Percentiles rank a stretch among this genome's conserved stretches.
Evolutionary conservation across 1,284 basidiomycete genomes (phyloP).

Genomic region (Ganoderma lingzhi): DNA sequence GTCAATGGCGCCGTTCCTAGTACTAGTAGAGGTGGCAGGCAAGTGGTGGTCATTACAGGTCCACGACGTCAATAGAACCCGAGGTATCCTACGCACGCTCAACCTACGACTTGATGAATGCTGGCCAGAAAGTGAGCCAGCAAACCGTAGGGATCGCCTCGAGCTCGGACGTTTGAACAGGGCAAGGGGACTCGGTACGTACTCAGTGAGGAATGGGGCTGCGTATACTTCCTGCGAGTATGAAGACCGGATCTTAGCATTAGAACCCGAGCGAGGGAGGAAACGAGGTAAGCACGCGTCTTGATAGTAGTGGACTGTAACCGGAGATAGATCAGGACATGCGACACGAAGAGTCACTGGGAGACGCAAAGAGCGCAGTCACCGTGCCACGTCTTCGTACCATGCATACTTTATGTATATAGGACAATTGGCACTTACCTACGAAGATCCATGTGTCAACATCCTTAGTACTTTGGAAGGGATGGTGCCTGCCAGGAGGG

Average conservation of each 20-base stretch:
- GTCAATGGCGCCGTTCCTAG: background rate
- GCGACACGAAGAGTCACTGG: slow-evolving; percentile 34
- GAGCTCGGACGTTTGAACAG: background rate
- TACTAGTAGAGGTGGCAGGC: slow-evolving; percentile 29
- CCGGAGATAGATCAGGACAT: slow-evolving; percentile 37
- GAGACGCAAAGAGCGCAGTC: slow-evolving; percentile 21
- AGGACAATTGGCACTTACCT: slow-evolving; percentile 22
- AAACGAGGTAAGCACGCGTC: slow-evolving; percentile 34
- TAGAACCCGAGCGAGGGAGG: slow-evolving; percentile 11
- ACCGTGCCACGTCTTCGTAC: slow-evolving; percentile 14
- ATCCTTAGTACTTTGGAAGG: slow-evolving; percentile 30
- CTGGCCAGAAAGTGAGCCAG: slow-evolving; percentile 7
- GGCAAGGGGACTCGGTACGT: slow-evolving; percentile 16
- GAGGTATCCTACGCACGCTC: slow-evolving; percentile 36
- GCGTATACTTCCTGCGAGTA: slow-evolving; percentile 31
- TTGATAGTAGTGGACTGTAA: slow-evolving; percentile 37
- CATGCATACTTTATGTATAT: slow-evolving; percentile 22
- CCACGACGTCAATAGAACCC: slow-evolving; percentile 27
- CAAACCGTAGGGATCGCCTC: slow-evolving; percentile 12
- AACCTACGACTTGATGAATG: slow-evolving; percentile 26
- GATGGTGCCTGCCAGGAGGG: slow-evolving; percentile 14
- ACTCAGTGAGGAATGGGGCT: slow-evolving; percentile 38
- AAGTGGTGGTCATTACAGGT: slow-evolving; percentile 32
- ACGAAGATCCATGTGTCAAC: background rate
- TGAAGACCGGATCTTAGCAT: slow-evolving; percentile 23